phyloP scores from a whole-genome alignment of 768 basidiomycete genomes.

The Holtermanniella nyarrowii region DNA sequence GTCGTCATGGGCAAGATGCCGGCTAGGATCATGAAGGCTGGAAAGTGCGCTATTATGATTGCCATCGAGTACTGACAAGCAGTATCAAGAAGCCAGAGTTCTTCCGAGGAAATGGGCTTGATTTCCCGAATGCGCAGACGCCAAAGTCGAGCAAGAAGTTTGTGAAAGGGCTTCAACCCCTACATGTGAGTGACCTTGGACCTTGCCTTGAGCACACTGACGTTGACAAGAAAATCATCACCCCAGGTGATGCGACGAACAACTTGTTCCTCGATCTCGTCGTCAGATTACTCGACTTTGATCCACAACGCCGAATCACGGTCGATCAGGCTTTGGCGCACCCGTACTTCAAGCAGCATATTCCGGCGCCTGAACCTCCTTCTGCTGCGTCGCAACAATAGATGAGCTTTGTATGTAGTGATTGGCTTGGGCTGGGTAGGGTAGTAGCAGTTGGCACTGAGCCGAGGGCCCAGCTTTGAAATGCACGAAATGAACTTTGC shows the following conservation, averaged over 20 bases:
- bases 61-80: constrained; percentile 50
- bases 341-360: constrained; percentile 56
- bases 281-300: constrained; percentile 74
- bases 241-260: constrained; percentile 50
- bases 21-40: constrained; percentile 53
- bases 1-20: constrained; percentile 98
- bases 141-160: constrained; percentile 87
- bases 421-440: not conserved
- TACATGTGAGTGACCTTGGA: constrained; percentile 51
- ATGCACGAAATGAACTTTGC: too few species aligned
- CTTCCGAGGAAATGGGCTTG: constrained; percentile 75
- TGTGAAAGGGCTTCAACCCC: constrained; percentile 68
- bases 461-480: too few species aligned
- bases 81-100: constrained; percentile 68
- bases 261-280: constrained; percentile 69
- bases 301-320: constrained; percentile 75
- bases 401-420: not conserved
- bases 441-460: too few species aligned
- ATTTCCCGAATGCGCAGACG: constrained; percentile 84
- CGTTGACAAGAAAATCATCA: constrained; percentile 63
- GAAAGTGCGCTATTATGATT: constrained; percentile 21
- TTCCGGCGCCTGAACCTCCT: not conserved
- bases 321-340: constrained; percentile 81
- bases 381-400: not conserved
- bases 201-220: constrained; percentile 10